phyloP scores from a whole-genome alignment of 495 filamentous ascomycete genomes.

The Trichoderma erinaceum region DNA sequence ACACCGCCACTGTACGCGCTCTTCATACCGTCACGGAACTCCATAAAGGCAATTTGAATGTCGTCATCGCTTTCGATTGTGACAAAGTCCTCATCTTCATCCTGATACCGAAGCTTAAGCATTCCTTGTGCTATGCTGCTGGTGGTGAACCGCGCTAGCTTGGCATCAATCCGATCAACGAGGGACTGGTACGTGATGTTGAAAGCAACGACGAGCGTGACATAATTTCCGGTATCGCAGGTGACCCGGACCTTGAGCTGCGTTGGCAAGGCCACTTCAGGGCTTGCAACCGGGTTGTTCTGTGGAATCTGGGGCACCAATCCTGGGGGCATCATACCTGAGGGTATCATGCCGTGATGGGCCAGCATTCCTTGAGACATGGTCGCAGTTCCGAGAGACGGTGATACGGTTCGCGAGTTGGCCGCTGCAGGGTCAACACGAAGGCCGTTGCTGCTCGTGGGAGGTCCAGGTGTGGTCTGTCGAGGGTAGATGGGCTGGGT shows the following conservation, averaged over 20 bases:
- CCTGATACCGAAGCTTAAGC: slow-evolving; percentile 78
- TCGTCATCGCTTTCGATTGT: slow-evolving; percentile 93
- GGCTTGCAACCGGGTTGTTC: slow-evolving; percentile 35
- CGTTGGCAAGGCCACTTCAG: slow-evolving; percentile 57
- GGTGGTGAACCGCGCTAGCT: slow-evolving; percentile 75
- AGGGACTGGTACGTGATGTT: slow-evolving; percentile 90
- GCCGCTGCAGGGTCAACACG: slow-evolving; percentile 19
- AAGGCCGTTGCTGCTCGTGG: slow-evolving; percentile 29
- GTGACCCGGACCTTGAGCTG: slow-evolving; percentile 95
- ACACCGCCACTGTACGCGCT: slow-evolving; percentile 58
- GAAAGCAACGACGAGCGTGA: slow-evolving; percentile 86
- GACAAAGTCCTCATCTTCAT: slow-evolving; percentile 89
- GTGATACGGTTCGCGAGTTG: slow-evolving; percentile 23
- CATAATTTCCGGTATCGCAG: slow-evolving; percentile 70
- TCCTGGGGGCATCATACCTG: background rate
- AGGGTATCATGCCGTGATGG: background rate
- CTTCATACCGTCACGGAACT: slow-evolving; percentile 74
- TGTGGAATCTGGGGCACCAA: slow-evolving; percentile 18
- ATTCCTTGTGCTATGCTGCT: slow-evolving; percentile 71
- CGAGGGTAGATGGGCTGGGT: slow-evolving; percentile 40
- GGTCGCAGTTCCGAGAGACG: slow-evolving; percentile 30
- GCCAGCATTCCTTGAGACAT: slow-evolving; percentile 17
- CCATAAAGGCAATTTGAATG: slow-evolving; percentile 87
- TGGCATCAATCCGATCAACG: slow-evolving; percentile 94
- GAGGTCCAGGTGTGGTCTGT: slow-evolving; percentile 35